Evolutionary conservation across 192 early-diverging fungal species (phyloP).

Genomic region (Coemansia reversa): DNA sequence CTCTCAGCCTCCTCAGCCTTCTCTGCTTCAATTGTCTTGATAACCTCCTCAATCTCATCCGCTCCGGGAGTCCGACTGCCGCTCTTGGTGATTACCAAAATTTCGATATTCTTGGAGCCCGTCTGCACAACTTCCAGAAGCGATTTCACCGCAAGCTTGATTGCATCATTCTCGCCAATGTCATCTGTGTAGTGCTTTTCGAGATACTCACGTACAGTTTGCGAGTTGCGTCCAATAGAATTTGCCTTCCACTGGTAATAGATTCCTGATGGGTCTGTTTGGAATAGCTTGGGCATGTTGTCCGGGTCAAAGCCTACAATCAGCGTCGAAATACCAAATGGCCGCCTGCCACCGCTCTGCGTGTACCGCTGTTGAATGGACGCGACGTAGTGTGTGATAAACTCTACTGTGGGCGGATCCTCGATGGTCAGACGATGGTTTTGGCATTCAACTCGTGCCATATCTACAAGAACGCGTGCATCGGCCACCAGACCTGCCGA

Average conservation of each 20-base stretch:
- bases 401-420: slow-evolving; percentile 95
- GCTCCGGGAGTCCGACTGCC: slow-evolving; percentile 67
- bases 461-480: slow-evolving; percentile 93
- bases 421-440: slow-evolving; percentile 96
- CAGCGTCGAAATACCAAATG: slow-evolving; percentile 97
- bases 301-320: slow-evolving; percentile 92
- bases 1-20: slow-evolving; percentile 87
- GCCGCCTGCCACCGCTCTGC: slow-evolving; percentile 96
- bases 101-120: slow-evolving; percentile 99
- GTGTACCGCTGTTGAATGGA: slow-evolving; percentile 99
- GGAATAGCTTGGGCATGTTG: slow-evolving; percentile 89
- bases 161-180: slow-evolving; percentile 71
- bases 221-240: slow-evolving; percentile 92
- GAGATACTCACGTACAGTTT: slow-evolving; percentile 97
- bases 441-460: slow-evolving; percentile 97
- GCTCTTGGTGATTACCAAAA: slow-evolving; percentile 85
- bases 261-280: slow-evolving; percentile 98
- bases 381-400: slow-evolving; percentile 96
- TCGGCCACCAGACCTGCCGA: slow-evolving; percentile 97
- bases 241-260: slow-evolving; percentile 99
- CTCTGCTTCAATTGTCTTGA: slow-evolving; percentile 79
- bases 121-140: slow-evolving; percentile 98
- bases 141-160: slow-evolving; percentile 90
- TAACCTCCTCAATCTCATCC: slow-evolving; percentile 73
- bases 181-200: slow-evolving; percentile 96